Evolutionary conservation across 225 moss, liverwort and hornwort genomes (phyloP).

Genomic region (Ulota crispa): DNA sequence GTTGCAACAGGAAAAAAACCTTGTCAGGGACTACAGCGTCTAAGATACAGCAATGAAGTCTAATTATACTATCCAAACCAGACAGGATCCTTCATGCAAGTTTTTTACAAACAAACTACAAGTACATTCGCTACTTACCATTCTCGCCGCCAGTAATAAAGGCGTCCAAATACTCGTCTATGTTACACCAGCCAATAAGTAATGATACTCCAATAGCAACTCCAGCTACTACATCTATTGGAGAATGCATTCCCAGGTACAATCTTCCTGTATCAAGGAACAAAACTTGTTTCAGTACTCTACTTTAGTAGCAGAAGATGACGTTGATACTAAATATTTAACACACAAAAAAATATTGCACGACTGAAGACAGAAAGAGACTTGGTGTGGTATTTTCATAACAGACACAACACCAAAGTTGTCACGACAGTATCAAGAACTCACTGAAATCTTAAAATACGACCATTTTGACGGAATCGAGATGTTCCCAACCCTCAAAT

Average conservation of each 20-base stretch:
- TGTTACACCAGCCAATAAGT: slow-evolving; percentile 58
- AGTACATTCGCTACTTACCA: slow-evolving; percentile 49
- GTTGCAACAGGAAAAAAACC: not conserved
- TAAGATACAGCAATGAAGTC: not conserved
- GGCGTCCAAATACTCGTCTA: slow-evolving; percentile 66
- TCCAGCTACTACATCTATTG: slow-evolving; percentile 75
- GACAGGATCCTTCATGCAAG: not conserved
- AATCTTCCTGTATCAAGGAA: slow-evolving; percentile 60
- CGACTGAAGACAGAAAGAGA: not conserved
- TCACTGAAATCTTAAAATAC: not conserved
- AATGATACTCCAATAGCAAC: slow-evolving; percentile 52
- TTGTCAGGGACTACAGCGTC: slow-evolving; percentile 1
- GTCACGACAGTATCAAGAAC: not conserved
- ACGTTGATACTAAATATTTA: not conserved
- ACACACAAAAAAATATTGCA: not conserved
- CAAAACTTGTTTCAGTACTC: slow-evolving; percentile 4
- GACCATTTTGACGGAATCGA: not conserved
- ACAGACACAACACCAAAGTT: not conserved
- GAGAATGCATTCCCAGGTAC: slow-evolving; percentile 95
- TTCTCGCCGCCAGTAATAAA: slow-evolving; percentile 78
- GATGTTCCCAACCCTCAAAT: not conserved
- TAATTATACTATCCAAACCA: not conserved
- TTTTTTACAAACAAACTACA: not conserved
- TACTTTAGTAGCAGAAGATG: not conserved
- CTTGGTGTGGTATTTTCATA: not conserved